A percentile compares a stretch with the other conserved stretches of the same genome.
phyloP scores from a whole-genome alignment of 345 rosid genomes.

The Rubroshorea leprosula region DNA sequence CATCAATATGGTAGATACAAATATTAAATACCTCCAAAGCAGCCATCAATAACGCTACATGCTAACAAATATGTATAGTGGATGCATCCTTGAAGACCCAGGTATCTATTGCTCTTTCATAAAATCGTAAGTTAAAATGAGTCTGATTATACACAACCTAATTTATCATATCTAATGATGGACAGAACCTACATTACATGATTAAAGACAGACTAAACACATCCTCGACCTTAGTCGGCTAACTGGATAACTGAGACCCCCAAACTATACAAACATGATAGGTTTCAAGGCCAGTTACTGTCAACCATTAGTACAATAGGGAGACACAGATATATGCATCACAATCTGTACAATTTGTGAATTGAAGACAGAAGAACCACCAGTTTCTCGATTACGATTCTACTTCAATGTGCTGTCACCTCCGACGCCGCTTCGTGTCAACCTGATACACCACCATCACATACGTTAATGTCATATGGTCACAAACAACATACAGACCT shows the following conservation, averaged over 20 bases:
- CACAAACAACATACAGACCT: too few relatives aligned
- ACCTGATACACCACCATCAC: slow-evolving; percentile 38
- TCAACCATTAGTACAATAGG: too few relatives aligned
- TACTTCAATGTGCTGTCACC: slow-evolving; percentile 21
- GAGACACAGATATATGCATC: too few relatives aligned
- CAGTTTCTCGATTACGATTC: too few relatives aligned
- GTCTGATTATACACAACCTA: slow-evolving; percentile 32
- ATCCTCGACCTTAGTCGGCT: slow-evolving; percentile 18
- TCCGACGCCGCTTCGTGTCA: slow-evolving; percentile 63
- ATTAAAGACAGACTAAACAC: slow-evolving; percentile 27
- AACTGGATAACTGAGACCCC: slow-evolving; percentile 14
- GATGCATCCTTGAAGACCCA: slow-evolving; percentile 4
- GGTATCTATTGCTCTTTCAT: slow-evolving; percentile 18
- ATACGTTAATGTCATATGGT: neutral
- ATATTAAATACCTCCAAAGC: too few relatives aligned
- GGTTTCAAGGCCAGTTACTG: too few relatives aligned
- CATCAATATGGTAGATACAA: too few relatives aligned
- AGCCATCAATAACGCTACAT: too few relatives aligned
- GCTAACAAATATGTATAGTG: too few relatives aligned
- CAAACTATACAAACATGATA: too few relatives aligned
- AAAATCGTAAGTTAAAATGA: slow-evolving; percentile 16
- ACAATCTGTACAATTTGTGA: too few relatives aligned
- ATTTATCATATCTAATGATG: slow-evolving; percentile 17
- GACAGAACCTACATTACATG: slow-evolving; percentile 12
- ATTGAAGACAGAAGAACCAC: slow-evolving; percentile 8